A percentile compares a stretch with the other conserved stretches of the same genome.
phyloP scores from a whole-genome alignment of 345 rosid species.

The Brassica cretica region DNA sequence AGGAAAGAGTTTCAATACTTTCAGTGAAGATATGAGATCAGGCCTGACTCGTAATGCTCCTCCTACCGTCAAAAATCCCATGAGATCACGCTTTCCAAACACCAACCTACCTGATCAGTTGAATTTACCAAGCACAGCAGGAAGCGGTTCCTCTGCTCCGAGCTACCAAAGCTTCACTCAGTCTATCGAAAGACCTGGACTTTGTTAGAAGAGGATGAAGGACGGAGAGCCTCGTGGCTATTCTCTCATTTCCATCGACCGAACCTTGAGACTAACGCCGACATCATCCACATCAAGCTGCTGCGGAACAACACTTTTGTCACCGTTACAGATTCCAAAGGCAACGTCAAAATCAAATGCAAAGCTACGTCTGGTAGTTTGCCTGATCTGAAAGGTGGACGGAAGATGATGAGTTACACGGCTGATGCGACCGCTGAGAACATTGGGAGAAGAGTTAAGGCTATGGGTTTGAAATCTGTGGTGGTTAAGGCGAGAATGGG shows the following conservation, averaged over 20 bases:
- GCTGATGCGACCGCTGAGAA: constrained; percentile 93
- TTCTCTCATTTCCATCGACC: constrained; percentile 28
- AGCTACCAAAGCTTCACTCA: constrained; percentile 40
- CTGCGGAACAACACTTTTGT: constrained; percentile 74
- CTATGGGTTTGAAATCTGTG: constrained; percentile 73
- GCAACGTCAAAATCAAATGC: constrained; percentile 61
- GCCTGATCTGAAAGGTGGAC: constrained; percentile 58
- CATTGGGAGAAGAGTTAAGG: constrained; percentile 67
- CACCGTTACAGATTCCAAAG: constrained; percentile 78
- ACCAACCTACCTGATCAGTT: background rate
- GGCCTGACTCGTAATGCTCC: constrained; percentile 24
- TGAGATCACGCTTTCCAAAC: constrained; percentile 28
- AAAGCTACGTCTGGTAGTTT: constrained; percentile 63
- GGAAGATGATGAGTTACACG: constrained; percentile 60
- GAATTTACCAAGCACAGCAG: constrained; percentile 7
- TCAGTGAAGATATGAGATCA: constrained; percentile 21
- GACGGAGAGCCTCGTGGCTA: constrained; percentile 14
- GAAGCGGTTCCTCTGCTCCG: constrained; percentile 23
- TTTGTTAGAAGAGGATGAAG: constrained; percentile 52
- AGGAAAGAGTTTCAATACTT: background rate
- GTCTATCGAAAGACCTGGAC: constrained; percentile 44
- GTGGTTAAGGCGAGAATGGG: constrained; percentile 80
- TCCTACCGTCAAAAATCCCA: background rate
- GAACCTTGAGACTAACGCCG: constrained; percentile 53
- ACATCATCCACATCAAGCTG: constrained; percentile 70